Base-by-base conservation (phyloP, 805 yeast species). In the Clavispora asparagi region DNA sequence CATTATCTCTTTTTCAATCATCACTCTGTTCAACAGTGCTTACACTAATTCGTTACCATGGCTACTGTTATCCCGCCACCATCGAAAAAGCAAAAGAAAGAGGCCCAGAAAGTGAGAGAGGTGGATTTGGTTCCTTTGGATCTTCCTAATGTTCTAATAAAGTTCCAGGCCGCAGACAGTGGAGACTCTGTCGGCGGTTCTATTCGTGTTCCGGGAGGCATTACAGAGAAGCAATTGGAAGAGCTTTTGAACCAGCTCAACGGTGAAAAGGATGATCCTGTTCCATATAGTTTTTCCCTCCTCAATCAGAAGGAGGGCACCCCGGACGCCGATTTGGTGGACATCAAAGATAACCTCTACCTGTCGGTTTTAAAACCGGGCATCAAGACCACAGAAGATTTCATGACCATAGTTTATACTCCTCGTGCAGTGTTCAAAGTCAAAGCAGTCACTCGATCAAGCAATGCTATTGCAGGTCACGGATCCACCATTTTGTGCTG, bases 401-500 rank as follows among this genome's bases (percentile, higher is more conserved):
- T 85, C 58, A 70, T 94, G 71, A 91, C 96, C 0, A 73, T 94
- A 45, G 87, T 91, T 6, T 94, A 85, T 62, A 90, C 97, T 0
- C 99, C 99, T 35, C 78, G 96, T 52, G 97, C 99, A 0, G 85
- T 94, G 2, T 94, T 94, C 75, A 88, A 88, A 57, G 99, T 94
- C 11, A 83, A 79, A 53, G 89, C 97, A 4, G 87, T 94, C 13
- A 89, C 97, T 0, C 74, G 98, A 59, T 83, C 96, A 2, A 83
- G 90, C 5, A 91, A 95, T 10, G 90, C 97, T 0, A 92, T 94
- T 44, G 80, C 95, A 1, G 99, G 99, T 6, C 99, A 94, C 62
- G 96, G 96, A 1, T 81, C 96, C 2, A 94, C 98, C 0, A 88
- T 94, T 50, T 71, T 94, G 53, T 87, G 97, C 49, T 85, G 94